Evolutionary conservation across 163 green algal genomes (phyloP).

Genomic region (Chlamydomonas reinhardtii): DNA sequence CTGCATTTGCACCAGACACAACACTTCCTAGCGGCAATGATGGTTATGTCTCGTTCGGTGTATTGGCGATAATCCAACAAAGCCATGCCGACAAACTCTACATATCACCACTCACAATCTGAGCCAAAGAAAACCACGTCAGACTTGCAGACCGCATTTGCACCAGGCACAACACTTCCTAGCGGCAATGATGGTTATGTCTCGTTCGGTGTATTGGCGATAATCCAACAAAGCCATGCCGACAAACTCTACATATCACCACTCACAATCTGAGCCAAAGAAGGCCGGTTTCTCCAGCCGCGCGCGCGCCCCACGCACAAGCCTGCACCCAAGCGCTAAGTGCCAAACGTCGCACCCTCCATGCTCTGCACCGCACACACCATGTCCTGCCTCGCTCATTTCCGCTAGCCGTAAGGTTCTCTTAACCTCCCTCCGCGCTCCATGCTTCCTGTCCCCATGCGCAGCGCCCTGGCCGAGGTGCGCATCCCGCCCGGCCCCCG

Average conservation of each 20-base stretch:
- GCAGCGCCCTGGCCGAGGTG: conserved; percentile 87
- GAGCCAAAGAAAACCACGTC: background rate
- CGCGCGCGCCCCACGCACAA: no score
- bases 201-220: background rate
- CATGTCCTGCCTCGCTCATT: background rate
- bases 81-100: background rate
- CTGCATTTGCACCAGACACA: no score
- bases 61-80: background rate
- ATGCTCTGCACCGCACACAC: no score
- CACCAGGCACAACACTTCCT: no score
- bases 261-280: no score
- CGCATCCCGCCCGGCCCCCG: conserved; percentile 93
- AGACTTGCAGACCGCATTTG: background rate
- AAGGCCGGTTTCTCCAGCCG: no score
- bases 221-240: background rate
- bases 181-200: background rate
- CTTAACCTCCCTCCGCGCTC: background rate
- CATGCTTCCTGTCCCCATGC: background rate
- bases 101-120: background rate
- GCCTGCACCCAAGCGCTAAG: no score
- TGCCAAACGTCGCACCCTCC: no score
- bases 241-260: background rate
- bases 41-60: background rate
- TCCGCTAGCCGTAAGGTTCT: no score
- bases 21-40: background rate